These are phyloP conservation scores for Microcyclosporella mali DNA, from an alignment of 2,329 filamentous ascomycete genomes.

Conservation along the genomic window DNA sequence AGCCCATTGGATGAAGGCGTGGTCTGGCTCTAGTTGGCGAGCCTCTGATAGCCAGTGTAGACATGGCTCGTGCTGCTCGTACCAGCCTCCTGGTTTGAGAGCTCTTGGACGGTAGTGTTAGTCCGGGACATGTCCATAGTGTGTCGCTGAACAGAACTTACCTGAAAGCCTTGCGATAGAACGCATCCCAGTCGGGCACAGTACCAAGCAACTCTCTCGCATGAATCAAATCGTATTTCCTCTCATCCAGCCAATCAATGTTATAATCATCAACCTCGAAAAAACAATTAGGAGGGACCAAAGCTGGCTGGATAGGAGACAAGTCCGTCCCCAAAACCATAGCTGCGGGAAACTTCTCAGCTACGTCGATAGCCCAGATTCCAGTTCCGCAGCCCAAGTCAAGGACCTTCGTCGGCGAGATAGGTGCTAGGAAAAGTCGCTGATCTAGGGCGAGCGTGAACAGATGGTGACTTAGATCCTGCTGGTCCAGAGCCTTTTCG, in stretches of 20 bases:
- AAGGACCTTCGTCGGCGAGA: conserved; percentile 6
- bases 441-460: conserved; percentile 12
- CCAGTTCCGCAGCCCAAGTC: conserved; percentile 11
- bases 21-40: conserved; percentile 10
- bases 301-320: conserved; percentile 31
- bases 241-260: conserved; percentile 28
- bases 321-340: conserved; percentile 41
- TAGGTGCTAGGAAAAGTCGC: conserved; percentile 1
- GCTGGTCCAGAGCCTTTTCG: conserved; percentile 13
- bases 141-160: background rate
- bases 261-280: conserved; percentile 38
- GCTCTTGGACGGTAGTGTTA: background rate
- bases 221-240: conserved; percentile 37
- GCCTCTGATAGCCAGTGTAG: conserved; percentile 18
- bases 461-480: conserved; percentile 14
- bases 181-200: conserved; percentile 16
- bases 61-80: conserved; percentile 14
- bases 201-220: conserved; percentile 25
- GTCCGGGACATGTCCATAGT: background rate
- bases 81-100: conserved; percentile 22
- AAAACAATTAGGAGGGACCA: conserved; percentile 32
- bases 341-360: conserved; percentile 19
- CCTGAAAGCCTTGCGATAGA: conserved; percentile 14
- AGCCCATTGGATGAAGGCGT: conserved; percentile 16
- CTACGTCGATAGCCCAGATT: conserved; percentile 28